phyloP scores from a whole-genome alignment of 2,329 filamentous ascomycete species.

The Cucurbitaria berberidis region DNA sequence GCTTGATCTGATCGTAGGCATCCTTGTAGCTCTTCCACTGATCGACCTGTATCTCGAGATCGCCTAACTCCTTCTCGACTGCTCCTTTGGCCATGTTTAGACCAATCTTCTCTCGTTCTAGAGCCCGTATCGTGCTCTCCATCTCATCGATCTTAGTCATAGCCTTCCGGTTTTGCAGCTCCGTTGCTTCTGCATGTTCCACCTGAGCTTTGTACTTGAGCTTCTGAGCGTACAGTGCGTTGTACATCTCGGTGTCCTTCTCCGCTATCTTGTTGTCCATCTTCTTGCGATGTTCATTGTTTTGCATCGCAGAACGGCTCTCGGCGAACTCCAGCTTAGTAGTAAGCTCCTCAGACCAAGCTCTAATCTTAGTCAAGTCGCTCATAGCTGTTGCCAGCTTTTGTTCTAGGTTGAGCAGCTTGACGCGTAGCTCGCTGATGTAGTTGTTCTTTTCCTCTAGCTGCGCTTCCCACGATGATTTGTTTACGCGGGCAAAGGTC shows the following conservation, averaged over 20 bases:
- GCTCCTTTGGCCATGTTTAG: background rate
- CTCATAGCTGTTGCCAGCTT: background rate
- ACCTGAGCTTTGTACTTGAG: background rate
- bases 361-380: too few relatives aligned
- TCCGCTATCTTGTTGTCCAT: background rate
- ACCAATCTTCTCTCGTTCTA: background rate
- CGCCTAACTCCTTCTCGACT: background rate
- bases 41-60: background rate
- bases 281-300: background rate
- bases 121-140: background rate
- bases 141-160: background rate
- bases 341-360: background rate
- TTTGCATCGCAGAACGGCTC: background rate
- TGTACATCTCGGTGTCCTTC: background rate
- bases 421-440: background rate
- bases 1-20: slow-evolving; percentile 8
- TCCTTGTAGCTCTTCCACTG: background rate
- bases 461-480: background rate
- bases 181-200: background rate
- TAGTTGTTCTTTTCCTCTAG: background rate
- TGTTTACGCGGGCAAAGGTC: background rate
- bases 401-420: background rate
- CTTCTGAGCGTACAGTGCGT: background rate
- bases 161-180: background rate
- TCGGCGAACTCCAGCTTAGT: background rate